phyloP scores from a whole-genome alignment of 371 early-diverging fungal genomes.

The Nematocida ausubeli region DNA sequence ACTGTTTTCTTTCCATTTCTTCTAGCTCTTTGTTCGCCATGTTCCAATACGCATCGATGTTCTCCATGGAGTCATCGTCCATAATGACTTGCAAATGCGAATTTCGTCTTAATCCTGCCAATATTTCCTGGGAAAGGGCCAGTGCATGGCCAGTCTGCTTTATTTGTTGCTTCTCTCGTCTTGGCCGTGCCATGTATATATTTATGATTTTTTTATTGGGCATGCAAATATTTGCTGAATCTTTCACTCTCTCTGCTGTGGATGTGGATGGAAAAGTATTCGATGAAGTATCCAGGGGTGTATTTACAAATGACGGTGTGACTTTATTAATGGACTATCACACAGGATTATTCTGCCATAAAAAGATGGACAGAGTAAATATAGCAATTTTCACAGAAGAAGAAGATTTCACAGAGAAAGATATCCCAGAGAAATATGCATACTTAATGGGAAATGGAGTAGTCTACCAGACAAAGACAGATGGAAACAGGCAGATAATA shows the following conservation, averaged over 20 bases:
- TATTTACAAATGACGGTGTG: neutral
- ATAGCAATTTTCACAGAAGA: slow-evolving; percentile 41
- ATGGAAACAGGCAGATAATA: neutral
- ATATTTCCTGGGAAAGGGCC: slow-evolving; percentile 21
- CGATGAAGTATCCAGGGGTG: slow-evolving; percentile 43
- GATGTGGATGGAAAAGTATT: slow-evolving; percentile 46
- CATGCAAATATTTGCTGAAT: slow-evolving; percentile 49
- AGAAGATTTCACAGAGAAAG: slow-evolving; percentile 29
- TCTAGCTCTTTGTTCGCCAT: slow-evolving; percentile 55
- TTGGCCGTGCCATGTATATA: slow-evolving; percentile 1
- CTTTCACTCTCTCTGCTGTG: slow-evolving; percentile 38
- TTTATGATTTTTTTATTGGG: slow-evolving; percentile 46
- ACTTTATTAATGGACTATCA: slow-evolving; percentile 38
- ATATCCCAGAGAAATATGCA: slow-evolving; percentile 42
- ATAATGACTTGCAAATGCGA: slow-evolving; percentile 20
- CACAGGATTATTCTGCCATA: neutral
- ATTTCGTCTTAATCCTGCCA: slow-evolving; percentile 10
- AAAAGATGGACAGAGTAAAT: slow-evolving; percentile 37
- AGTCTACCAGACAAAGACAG: slow-evolving; percentile 10
- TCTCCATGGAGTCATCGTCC: slow-evolving; percentile 56
- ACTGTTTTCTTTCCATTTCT: slow-evolving; percentile 36
- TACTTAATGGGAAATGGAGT: slow-evolving; percentile 51
- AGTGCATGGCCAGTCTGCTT: slow-evolving; percentile 16
- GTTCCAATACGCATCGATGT: slow-evolving; percentile 54
- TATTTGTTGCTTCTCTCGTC: neutral